Percentiles rank a stretch among this genome's conserved stretches.
Evolutionary conservation across 2,329 filamentous ascomycete species (phyloP).

Genomic region (Paecilomyces formosus): DNA sequence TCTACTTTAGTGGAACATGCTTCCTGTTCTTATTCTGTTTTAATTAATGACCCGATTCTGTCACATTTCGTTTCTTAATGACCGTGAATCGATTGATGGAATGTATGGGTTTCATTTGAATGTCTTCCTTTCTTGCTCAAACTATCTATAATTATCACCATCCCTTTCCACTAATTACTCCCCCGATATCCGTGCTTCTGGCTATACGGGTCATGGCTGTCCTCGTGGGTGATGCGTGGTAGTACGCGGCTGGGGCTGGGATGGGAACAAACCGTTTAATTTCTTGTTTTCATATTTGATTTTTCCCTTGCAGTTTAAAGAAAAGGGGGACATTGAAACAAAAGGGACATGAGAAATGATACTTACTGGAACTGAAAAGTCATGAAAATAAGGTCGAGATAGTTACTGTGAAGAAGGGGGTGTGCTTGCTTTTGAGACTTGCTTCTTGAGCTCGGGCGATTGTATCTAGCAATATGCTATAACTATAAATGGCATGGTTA

Average conservation of each 20-base stretch:
- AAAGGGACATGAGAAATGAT: neutral
- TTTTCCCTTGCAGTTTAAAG: no score
- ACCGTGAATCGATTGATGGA: neutral
- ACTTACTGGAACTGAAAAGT: neutral
- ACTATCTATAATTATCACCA: no score
- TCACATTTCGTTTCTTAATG: neutral
- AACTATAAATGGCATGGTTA: no score
- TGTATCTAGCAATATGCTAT: neutral
- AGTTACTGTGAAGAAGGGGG: neutral
- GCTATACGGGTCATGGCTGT: neutral
- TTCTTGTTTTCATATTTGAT: no score
- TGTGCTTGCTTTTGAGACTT: neutral
- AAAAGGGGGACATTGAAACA: neutral
- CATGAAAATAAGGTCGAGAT: neutral
- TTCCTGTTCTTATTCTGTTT: neutral
- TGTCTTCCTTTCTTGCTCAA: neutral
- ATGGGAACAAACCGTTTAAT: no score
- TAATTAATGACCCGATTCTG: slow-evolving; percentile 1
- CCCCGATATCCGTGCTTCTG: neutral
- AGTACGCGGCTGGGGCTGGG: no score
- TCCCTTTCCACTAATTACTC: neutral
- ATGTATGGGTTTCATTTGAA: neutral
- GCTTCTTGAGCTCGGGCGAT: neutral
- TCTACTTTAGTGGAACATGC: slow-evolving; percentile 1
- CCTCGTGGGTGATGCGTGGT: no score